Conservation (phyloP, 345 rosid genomes). For the Ailanthus altissimus region DNA sequence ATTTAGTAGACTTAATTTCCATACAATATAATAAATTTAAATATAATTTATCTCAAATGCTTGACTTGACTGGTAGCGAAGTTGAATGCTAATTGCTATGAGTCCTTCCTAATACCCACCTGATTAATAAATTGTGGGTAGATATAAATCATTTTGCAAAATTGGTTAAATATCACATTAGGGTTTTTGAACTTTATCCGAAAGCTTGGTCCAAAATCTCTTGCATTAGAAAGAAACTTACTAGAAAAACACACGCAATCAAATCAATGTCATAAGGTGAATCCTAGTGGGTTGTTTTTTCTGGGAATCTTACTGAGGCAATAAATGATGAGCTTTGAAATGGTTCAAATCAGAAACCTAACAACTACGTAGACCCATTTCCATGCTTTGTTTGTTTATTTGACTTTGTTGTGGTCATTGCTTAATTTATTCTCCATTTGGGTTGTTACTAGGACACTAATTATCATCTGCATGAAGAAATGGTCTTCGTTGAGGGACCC, state of each 20-base stretch:
- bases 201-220: too few relatives aligned
- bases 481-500: slow-evolving; percentile 18
- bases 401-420: neutral
- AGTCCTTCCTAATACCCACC: too few relatives aligned
- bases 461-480: neutral
- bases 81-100: too few relatives aligned
- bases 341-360: slow-evolving; percentile 9
- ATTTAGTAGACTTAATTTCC: neutral
- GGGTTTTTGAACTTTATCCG: too few relatives aligned
- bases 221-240: too few relatives aligned
- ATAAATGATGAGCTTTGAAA: neutral
- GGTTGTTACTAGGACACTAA: neutral
- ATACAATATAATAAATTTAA: too few relatives aligned
- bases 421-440: neutral
- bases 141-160: rapidly evolving
- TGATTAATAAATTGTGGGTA: neutral
- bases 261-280: neutral
- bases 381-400: neutral
- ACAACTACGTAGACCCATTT: slow-evolving; percentile 13
- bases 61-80: too few relatives aligned
- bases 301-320: neutral
- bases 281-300: neutral
- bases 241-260: too few relatives aligned
- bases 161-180: too few relatives aligned
- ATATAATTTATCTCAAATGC: neutral